Evolutionary conservation across 768 basidiomycete genomes (phyloP), one percentile per base, ranked within the genome.

Genomic region (Amanita pallidorosea): DNA sequence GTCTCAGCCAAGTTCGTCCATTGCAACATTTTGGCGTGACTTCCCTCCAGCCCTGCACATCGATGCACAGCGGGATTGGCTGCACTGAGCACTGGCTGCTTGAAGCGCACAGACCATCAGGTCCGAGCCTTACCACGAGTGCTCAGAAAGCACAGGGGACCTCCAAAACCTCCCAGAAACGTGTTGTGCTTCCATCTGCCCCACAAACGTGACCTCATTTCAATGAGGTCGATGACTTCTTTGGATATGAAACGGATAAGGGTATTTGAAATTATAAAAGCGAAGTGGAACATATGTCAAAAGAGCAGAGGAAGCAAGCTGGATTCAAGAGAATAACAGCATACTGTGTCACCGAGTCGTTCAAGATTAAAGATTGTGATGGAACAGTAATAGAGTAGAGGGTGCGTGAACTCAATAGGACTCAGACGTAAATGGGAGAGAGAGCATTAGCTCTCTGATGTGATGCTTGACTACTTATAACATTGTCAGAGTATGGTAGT

Each of bases 81-180:
- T 25, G 60, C 65, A 27, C 60, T 64, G n/a, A 59, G 56, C n/a
- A 57, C 59, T 23, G 57, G 55, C 29, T 55, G 1, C 56, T 57
- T 8, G 34, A 36, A n/a, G 33, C 47, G 35, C 42, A 33, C 35
- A 27, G 42, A n/a, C 20, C n/a, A 5, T 17, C 52, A 20, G 52
- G 45, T 7, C 52, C 52, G 2, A 42, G 46, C 18, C 52, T 47
- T 13, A 53, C 49, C 20, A 45, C 54, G 25, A 51, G 45, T 45
- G 36, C 44, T 12, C 38, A 52, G 38, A 51, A 46, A 18, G 45
- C 49, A 1, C 82, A 86, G 56, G 77, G 94, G 37, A 86, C 89
- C 1, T 90, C 89, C 12, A 97, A 96, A 68, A 92, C 87, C 0
- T 86, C 84, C 1, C 90, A 94, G 58, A 89, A 88, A 60, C 86